Base-by-base conservation (phyloP, 2,329 filamentous ascomycete species). In the Colletotrichum navitas region DNA sequence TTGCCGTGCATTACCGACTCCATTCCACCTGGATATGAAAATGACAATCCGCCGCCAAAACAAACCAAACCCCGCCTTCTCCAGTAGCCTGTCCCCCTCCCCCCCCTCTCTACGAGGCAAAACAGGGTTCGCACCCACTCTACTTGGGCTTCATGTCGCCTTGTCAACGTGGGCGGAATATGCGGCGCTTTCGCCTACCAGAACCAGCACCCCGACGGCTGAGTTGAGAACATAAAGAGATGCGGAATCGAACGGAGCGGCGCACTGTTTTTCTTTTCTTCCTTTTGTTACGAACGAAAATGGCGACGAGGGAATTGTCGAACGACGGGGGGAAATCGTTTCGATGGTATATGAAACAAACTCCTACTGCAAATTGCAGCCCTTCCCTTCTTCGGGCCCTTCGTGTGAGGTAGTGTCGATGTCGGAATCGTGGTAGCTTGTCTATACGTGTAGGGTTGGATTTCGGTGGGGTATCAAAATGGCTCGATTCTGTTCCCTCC, bases 391-490 rank as follows among this genome's bases (percentile, higher is more conserved):
- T n/a, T 66, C 41, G 55, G 51, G 70, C 56, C 70, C 55, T 55
- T 55, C 34, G 12, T 16, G 60, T 65, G 60, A 70, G 63, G 29
- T 60, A 18, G 34, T 36, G 66, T 72, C 66, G 70, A 34, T 71
- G 36, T 72, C 62, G 59, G 66, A 71, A 70, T 65, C 70, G 70
- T 66, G 59, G 55, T 59, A 68, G 65, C 68, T 68, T 68, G 68
- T 72, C 66, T 69, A 72, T 65, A 61, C 56, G 55, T 66, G 34
- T 55, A 58, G 70, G 66, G 47, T 72, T 72, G 70, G 66, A 65
- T 72, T 69, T 72, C 58, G 70, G 55, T 72, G 71, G 70, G 73
- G 73, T 73, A 73, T 73, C 71, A 73, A 73, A 67, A 71, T 68
- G 66, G 60, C 73, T 73, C 73, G 63, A 71, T 73, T 69, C 71